Base-by-base conservation (phyloP, 2,329 filamentous ascomycete species). In the Colletotrichum sp. region DNA sequence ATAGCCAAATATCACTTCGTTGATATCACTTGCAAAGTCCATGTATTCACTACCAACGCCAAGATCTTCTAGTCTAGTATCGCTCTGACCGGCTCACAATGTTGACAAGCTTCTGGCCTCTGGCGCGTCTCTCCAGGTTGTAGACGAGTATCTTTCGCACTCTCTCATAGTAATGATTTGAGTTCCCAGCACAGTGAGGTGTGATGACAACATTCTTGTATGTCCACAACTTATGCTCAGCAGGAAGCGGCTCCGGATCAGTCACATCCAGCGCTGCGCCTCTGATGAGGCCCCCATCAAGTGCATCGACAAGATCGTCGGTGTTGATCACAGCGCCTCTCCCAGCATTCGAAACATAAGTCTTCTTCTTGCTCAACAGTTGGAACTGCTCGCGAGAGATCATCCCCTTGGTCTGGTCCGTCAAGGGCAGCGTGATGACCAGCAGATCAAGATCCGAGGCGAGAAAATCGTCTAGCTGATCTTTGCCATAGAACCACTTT, bases 181-280 rank as follows among this genome's bases (percentile, higher is more conserved):
- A 62, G 57, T 62, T 62, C 2, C 57, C 57, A 12, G 57, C 57
- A 28, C 57, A 81, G 76, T 90, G 89, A 12, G 89, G 89, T 21
- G 88, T 89, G 64, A 96, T 90, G 67, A 93, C 90, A 15, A 93
- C 87, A 82, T 96, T 95, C 76, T 91, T 90, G 15, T 92, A 87
- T 28, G 86, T 89, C 94, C 94, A 96, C 67, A 96, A 84, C 78
- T 90, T 89, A 81, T 94, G 91, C 8, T 93, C 90, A 4, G 87
- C 84, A 0, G 94, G 94, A 77, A 96, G 82, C 1, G 95, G 95
- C 83, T 96, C 95, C 0, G 95, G 95, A 77, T 96, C 94, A 2
- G 94, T 94, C 1, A 96, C 95, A 81, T 96, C 95, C 49, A 96
- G 84, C 2, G 94, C 94, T 0, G 95, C 95, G 26, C 95, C 95